Conservation (phyloP, 345 rosid genomes). For the Eucalyptus tenuipes region DNA sequence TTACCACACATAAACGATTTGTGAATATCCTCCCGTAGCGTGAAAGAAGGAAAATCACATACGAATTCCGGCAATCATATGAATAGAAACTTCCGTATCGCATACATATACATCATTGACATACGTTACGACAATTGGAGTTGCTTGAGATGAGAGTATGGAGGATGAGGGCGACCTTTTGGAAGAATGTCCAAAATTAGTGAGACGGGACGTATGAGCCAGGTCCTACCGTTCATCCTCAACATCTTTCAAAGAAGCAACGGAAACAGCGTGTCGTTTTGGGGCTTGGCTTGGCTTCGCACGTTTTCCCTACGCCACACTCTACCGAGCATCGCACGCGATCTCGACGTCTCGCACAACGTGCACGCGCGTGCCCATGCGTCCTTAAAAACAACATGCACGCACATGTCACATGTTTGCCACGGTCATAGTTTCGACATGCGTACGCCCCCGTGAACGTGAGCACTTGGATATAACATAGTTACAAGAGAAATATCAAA, state of each 20-base stretch:
- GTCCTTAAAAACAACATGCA: neutral
- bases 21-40: neutral
- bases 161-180: neutral
- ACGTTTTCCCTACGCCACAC: neutral
- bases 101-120: neutral
- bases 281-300: neutral
- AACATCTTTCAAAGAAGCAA: neutral
- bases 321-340: neutral
- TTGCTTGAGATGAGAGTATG: neutral
- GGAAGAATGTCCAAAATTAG: neutral
- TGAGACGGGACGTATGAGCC: neutral
- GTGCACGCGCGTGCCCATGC: neutral
- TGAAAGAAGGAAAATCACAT: neutral
- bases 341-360: neutral
- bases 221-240: neutral
- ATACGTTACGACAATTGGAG: neutral
- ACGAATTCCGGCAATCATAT: neutral
- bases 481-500: neutral
- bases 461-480: neutral
- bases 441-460: neutral
- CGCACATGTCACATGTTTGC: neutral
- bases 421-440: neutral
- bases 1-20: neutral
- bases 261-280: neutral
- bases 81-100: neutral